These are phyloP conservation scores for Aspergillus felis DNA, from an alignment of 2,329 filamentous ascomycete species.

Conservation along the genomic window DNA sequence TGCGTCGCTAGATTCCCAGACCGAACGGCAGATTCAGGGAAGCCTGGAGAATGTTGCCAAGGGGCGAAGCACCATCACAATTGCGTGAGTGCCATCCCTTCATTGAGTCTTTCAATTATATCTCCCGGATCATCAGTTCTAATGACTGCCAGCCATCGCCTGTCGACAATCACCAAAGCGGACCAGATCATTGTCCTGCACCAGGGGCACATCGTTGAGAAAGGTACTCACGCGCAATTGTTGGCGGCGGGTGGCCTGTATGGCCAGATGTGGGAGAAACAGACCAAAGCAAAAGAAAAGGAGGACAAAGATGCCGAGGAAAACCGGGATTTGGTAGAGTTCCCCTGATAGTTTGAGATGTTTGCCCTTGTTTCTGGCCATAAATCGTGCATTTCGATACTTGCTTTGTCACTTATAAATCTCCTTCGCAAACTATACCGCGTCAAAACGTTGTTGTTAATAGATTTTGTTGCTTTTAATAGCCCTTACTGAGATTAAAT, in stretches of 20 bases:
- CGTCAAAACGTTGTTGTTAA: too few relatives aligned
- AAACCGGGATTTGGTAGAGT: background rate
- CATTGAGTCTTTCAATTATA: constrained; percentile 23
- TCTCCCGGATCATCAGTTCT: background rate
- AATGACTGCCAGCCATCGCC: constrained; percentile 25
- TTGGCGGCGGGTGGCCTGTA: constrained; percentile 24
- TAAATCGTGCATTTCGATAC: background rate
- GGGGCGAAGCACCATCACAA: constrained; percentile 50
- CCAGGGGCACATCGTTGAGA: constrained; percentile 50
- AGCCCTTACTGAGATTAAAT: too few relatives aligned
- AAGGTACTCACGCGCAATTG: constrained; percentile 50
- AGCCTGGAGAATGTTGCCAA: constrained; percentile 46
- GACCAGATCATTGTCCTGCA: constrained; percentile 55
- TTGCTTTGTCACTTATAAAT: background rate
- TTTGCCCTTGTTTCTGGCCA: background rate
- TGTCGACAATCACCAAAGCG: constrained; percentile 53
- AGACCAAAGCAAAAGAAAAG: background rate
- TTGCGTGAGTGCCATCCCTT: constrained; percentile 38
- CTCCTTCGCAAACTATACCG: background rate
- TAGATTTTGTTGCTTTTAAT: too few relatives aligned
- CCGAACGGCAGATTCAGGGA: constrained; percentile 45
- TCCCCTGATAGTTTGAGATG: background rate
- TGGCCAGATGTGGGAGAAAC: background rate
- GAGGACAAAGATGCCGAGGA: background rate
- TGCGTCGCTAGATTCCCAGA: constrained; percentile 48